Base-by-base conservation (phyloP, 1,284 basidiomycete species). In the Takashimella koratensis region DNA sequence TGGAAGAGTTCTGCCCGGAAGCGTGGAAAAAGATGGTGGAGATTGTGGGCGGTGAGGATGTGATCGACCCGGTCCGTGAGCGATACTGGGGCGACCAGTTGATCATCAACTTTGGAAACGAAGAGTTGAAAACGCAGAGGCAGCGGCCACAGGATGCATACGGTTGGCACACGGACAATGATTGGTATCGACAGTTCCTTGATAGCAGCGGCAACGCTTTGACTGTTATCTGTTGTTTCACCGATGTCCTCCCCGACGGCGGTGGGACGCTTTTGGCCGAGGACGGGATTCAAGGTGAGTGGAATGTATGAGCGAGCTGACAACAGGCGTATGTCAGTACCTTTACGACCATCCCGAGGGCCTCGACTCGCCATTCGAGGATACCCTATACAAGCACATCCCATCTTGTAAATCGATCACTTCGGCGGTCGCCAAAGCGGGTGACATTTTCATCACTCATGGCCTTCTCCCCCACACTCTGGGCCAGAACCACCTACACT, bases 161-260 rank as follows among this genome's bases (percentile, higher is more conserved):
- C 4, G 63, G 61, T 2, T 67, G 62, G 63, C 67, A 69, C 45
- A 63, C 56, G 6, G 67, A 69, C 49, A 64, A 68, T 43, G 67
- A 68, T 53, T 68, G 67, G 66, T 68, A 68, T 43, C 56, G 66
- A 21, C 62, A 63, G 50, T 68, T 66, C 57, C 60, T 68, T 24
- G 64, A 68, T 53, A 59, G 59, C 19, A 51, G 51, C 43, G 66
- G 63, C 12, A 66, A 64, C 51, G 66, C 66, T 16, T 49, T 68
- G 24, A 68, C 66, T 10, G 47, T 68, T 45, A 66, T 68, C 54
- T 56, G 47, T 53, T 64, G 59, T 50, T 68, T 68, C 52, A 66
- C 63, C 39, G 66, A 68, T 46, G 51, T 64, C 22, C 62, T 56
- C 3, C 42, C 51, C 2, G 25, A 46, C 6, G 66, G 66, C 3